phyloP scores from a whole-genome alignment of 2,329 filamentous ascomycete species.

The Dothistroma pini region DNA sequence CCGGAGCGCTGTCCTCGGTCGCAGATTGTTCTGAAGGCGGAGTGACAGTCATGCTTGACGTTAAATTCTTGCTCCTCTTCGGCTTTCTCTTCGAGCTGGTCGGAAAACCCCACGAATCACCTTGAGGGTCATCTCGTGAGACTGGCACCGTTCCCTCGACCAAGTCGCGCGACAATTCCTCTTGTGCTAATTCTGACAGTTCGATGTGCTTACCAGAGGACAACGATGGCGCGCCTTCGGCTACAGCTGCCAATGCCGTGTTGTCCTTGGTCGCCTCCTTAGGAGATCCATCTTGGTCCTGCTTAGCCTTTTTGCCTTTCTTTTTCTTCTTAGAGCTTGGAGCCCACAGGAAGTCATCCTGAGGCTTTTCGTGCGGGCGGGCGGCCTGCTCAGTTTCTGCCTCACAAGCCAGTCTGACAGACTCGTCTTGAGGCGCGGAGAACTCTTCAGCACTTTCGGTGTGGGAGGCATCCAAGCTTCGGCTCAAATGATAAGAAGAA shows the following conservation, averaged over 20 bases:
- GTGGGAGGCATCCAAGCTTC: no score
- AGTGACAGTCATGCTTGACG: background rate
- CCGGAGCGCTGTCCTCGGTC: background rate
- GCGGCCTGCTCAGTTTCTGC: background rate
- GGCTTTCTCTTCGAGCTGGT: constrained; percentile 22
- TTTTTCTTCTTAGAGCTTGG: constrained; percentile 18
- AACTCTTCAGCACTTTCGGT: background rate
- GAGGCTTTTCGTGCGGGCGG: background rate
- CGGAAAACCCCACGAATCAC: constrained; percentile 11
- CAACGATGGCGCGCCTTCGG: background rate
- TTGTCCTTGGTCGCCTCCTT: background rate
- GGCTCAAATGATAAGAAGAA: no score
- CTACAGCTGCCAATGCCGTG: background rate
- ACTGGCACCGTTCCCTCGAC: background rate
- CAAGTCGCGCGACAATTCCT: background rate
- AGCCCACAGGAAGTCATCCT: constrained; percentile 9
- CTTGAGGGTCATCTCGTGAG: background rate
- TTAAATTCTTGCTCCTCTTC: constrained; percentile 19
- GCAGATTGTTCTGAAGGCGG: background rate
- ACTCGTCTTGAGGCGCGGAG: background rate
- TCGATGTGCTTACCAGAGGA: background rate
- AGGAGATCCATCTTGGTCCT: background rate
- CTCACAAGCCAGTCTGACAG: background rate
- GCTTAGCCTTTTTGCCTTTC: constrained; percentile 19
- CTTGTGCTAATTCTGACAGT: background rate